phyloP scores from a whole-genome alignment of 2,329 filamentous ascomycete species.

The Claviceps humidiphila region DNA sequence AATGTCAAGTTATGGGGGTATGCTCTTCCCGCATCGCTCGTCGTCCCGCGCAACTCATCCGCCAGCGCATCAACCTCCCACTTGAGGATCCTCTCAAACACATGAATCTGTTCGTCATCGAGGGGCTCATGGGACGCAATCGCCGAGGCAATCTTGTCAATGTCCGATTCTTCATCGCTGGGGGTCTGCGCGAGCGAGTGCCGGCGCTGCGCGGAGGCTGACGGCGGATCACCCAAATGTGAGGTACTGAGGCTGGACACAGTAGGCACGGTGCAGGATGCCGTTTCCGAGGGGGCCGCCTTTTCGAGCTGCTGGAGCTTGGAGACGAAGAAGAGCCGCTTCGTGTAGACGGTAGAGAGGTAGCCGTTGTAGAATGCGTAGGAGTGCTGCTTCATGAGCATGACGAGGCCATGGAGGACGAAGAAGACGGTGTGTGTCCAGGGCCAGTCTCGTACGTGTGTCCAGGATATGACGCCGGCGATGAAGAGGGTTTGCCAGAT shows the following conservation, averaged over 20 bases:
- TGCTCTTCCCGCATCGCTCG: conserved; percentile 30
- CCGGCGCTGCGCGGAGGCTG: conserved; percentile 27
- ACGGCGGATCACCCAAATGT: conserved; percentile 29
- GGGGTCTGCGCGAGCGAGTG: conserved; percentile 22
- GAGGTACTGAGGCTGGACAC: conserved; percentile 30
- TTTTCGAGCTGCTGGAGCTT: conserved; percentile 45
- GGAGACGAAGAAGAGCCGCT: conserved; percentile 27
- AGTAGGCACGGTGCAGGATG: conserved; percentile 28
- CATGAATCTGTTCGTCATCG: conserved; percentile 45
- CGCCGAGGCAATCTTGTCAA: conserved; percentile 46
- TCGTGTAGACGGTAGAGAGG: conserved; percentile 46
- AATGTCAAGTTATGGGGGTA: conserved; percentile 61
- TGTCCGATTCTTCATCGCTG: conserved; percentile 32
- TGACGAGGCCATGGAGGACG: conserved; percentile 58
- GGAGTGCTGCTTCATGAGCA: conserved; percentile 76
- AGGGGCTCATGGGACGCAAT: conserved; percentile 49
- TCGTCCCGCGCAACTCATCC: conserved; percentile 53
- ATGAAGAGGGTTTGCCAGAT: conserved; percentile 58
- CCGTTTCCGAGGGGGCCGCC: conserved; percentile 31
- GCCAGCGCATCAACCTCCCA: conserved; percentile 52
- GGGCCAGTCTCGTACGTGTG: conserved; percentile 60
- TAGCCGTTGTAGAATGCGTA: conserved; percentile 72
- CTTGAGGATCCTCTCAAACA: conserved; percentile 52
- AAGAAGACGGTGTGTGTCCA: conserved; percentile 76
- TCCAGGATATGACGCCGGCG: conserved; percentile 47